Conservation (phyloP, 2,329 filamentous ascomycete species). For the Ophiostoma piceae region DNA sequence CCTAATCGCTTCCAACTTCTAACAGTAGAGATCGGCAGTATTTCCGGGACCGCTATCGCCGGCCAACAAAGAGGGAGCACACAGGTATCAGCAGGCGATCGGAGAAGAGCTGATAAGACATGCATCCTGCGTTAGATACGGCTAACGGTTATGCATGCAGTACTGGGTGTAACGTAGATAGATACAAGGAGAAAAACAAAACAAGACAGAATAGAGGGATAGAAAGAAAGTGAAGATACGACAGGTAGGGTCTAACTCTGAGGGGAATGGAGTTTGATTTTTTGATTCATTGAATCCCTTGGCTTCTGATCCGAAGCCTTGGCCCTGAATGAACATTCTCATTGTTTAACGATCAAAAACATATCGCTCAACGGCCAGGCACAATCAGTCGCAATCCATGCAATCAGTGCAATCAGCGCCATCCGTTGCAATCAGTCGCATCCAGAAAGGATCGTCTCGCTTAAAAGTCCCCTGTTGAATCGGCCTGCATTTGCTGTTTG, state of each 20-base stretch:
- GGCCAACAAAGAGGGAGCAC: not conserved
- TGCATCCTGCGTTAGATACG: not conserved
- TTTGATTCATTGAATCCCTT: not conserved
- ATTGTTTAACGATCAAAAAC: not conserved
- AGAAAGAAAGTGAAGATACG: too few relatives aligned
- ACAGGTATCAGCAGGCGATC: not conserved
- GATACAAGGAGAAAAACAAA: not conserved
- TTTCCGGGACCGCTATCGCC: constrained; percentile 1
- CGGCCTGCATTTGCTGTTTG: not conserved
- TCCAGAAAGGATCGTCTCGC: constrained; percentile 5
- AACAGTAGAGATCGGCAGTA: not conserved
- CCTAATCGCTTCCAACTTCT: not conserved
- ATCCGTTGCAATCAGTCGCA: not conserved
- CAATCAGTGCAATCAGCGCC: too few relatives aligned
- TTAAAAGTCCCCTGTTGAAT: not conserved
- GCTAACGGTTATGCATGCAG: not conserved
- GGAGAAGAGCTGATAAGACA: not conserved
- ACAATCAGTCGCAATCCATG: not conserved
- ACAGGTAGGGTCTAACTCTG: not conserved
- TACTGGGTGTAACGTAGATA: not conserved
- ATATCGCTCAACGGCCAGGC: not conserved
- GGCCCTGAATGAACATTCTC: not conserved
- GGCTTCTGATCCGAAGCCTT: too few relatives aligned
- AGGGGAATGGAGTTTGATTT: not conserved
- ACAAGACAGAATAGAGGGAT: not conserved